These are phyloP conservation scores for Apiospora phragmitis DNA, from an alignment of 2,329 filamentous ascomycete species.

Conservation along the genomic window DNA sequence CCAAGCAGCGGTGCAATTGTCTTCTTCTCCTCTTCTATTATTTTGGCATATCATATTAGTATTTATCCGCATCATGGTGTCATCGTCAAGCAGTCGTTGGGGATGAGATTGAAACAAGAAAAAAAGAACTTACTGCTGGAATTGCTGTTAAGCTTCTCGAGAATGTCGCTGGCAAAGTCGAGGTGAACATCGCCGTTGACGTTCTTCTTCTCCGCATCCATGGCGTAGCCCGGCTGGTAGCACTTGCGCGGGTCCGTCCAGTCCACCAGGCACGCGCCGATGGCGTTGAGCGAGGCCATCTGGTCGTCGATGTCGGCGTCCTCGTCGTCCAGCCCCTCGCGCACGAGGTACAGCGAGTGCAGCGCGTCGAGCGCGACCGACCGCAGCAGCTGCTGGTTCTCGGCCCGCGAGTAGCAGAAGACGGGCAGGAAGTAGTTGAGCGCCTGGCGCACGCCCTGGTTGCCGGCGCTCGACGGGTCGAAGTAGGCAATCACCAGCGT, in stretches of 20 bases:
- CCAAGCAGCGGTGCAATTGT: slow-evolving; percentile 73
- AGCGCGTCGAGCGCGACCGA: slow-evolving; percentile 72
- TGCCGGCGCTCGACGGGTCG: slow-evolving; percentile 76
- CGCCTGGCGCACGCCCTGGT: slow-evolving; percentile 81
- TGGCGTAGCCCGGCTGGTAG: slow-evolving; percentile 51
- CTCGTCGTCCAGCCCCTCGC: slow-evolving; percentile 72
- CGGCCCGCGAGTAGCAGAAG: slow-evolving; percentile 81
- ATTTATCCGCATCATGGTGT: background rate
- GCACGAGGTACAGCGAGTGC: slow-evolving; percentile 70
- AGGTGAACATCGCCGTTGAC: slow-evolving; percentile 80
- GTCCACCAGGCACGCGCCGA: slow-evolving; percentile 82
- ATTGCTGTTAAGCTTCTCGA: slow-evolving; percentile 70
- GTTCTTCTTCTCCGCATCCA: slow-evolving; percentile 60
- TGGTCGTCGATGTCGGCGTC: slow-evolving; percentile 73
- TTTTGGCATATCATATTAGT: slow-evolving; percentile 10
- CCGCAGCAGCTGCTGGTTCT: slow-evolving; percentile 83
- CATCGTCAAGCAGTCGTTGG: background rate
- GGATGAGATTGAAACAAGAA: background rate
- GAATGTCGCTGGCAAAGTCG: slow-evolving; percentile 72
- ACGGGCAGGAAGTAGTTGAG: slow-evolving; percentile 94
- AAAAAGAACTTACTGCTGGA: slow-evolving; percentile 60
- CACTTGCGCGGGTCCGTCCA: slow-evolving; percentile 93
- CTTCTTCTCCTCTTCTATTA: slow-evolving; percentile 83
- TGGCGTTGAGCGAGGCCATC: slow-evolving; percentile 76
- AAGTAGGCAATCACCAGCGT: slow-evolving; percentile 87